Percentiles rank a stretch among this genome's conserved stretches.
Evolutionary conservation across 306 rosid genomes (phyloP).

Genomic region (Prunus kanzakura): DNA sequence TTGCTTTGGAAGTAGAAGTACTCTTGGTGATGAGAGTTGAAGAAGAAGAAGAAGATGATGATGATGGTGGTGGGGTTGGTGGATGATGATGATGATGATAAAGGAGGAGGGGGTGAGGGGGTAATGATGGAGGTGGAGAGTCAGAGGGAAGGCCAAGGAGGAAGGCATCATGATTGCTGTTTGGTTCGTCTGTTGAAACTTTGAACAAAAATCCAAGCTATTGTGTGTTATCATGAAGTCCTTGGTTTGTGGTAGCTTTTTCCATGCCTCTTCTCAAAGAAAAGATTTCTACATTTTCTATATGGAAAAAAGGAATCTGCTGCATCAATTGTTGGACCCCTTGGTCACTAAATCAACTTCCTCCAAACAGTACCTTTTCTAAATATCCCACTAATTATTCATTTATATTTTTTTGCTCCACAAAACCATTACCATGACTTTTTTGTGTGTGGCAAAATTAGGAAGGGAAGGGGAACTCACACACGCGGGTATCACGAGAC

Average conservation of each 20-base stretch:
- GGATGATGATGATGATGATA: conserved; percentile 28
- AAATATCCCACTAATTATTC: background rate
- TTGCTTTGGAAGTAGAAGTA: conserved; percentile 18
- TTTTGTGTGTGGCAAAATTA: too few species aligned
- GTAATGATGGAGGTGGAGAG: conserved; percentile 67
- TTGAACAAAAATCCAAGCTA: conserved; percentile 65
- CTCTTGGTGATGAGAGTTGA: conserved; percentile 7
- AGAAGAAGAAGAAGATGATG: conserved; percentile 19
- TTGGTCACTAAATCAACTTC: conserved; percentile 6
- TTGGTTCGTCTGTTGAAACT: conserved; percentile 55
- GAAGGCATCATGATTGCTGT: conserved; percentile 74
- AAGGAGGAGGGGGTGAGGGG: conserved; percentile 46
- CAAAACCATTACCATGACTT: too few species aligned
- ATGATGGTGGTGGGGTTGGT: conserved; percentile 21
- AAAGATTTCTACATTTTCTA: conserved; percentile 15
- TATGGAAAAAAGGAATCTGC: background rate
- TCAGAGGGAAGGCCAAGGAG: conserved; percentile 41
- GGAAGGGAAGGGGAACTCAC: too few species aligned
- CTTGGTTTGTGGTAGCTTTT: conserved; percentile 28
- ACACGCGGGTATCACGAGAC: too few species aligned
- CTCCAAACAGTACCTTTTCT: background rate
- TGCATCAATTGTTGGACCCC: conserved; percentile 5
- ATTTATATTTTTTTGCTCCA: background rate
- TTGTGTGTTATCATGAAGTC: conserved; percentile 55
- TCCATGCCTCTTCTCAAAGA: conserved; percentile 1